Evolutionary conservation across 345 rosid genomes (phyloP).

Genomic region (Luvunga scandens): DNA sequence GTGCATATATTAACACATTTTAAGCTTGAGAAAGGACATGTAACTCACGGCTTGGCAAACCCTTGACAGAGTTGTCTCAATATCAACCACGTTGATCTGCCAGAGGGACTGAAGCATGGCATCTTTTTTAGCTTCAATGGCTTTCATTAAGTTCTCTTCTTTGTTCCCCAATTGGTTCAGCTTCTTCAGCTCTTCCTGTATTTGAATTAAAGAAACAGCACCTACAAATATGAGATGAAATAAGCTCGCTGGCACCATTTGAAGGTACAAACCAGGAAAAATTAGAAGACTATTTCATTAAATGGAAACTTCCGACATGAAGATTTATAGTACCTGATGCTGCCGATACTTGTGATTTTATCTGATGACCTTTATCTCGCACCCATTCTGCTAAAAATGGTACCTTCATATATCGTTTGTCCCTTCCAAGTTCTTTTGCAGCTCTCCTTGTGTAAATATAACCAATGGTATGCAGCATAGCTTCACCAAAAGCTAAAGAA

Average conservation of each 20-base stretch:
- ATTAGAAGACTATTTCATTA: not conserved
- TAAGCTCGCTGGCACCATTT: not conserved
- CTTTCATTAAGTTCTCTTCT: slow-evolving; percentile 69
- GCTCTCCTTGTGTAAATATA: slow-evolving; percentile 93
- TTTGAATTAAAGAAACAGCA: slow-evolving; percentile 75
- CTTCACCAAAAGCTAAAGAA: slow-evolving; percentile 87
- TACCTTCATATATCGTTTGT: slow-evolving; percentile 78
- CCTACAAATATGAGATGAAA: slow-evolving; percentile 37
- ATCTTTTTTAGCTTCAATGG: slow-evolving; percentile 69
- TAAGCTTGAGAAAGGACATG: slow-evolving; percentile 4
- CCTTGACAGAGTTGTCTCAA: slow-evolving; percentile 78
- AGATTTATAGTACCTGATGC: slow-evolving; percentile 66
- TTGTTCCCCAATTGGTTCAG: slow-evolving; percentile 57
- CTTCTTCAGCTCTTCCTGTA: slow-evolving; percentile 82
- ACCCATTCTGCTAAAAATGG: slow-evolving; percentile 99
- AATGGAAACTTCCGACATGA: not conserved
- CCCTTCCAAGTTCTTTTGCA: slow-evolving; percentile 84
- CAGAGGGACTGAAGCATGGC: slow-evolving; percentile 91
- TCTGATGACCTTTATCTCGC: slow-evolving; percentile 86
- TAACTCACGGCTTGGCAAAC: slow-evolving; percentile 76
- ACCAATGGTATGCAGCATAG: slow-evolving; percentile 92
- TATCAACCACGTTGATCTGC: slow-evolving; percentile 91
- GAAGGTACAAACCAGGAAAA: not conserved
- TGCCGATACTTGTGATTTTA: slow-evolving; percentile 95
- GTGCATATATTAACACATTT: not conserved